Percentiles rank a stretch among this genome's conserved stretches.
These are phyloP conservation scores for Fusarium camptoceras DNA, from an alignment of 2,329 filamentous ascomycete genomes.

Conservation along the genomic window DNA sequence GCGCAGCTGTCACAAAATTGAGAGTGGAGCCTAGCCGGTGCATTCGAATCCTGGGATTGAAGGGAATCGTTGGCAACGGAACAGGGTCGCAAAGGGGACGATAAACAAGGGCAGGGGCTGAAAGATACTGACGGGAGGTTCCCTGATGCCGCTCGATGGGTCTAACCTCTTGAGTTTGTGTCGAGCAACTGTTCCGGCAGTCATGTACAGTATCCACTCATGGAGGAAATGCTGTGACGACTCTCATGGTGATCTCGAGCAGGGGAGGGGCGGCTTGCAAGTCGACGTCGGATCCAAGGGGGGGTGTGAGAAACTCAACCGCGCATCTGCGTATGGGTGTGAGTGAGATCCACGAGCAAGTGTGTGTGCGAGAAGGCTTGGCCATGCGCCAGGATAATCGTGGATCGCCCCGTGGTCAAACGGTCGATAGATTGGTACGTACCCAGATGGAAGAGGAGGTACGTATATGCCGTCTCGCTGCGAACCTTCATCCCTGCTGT, in stretches of 20 bases:
- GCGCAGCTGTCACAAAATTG: conserved; percentile 48
- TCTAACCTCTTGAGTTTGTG: conserved; percentile 36
- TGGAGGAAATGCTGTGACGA: conserved; percentile 34
- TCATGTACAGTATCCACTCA: conserved; percentile 36
- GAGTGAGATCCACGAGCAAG: conserved; percentile 42
- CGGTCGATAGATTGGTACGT: conserved; percentile 42
- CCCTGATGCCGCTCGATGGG: conserved; percentile 41
- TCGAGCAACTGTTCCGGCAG: conserved; percentile 43
- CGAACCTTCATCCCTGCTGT: conserved; percentile 43
- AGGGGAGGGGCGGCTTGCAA: conserved; percentile 36
- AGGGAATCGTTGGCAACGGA: conserved; percentile 34
- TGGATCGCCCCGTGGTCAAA: conserved; percentile 48
- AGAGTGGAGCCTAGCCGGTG: conserved; percentile 39
- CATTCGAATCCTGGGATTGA: conserved; percentile 45
- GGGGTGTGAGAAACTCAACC: conserved; percentile 23
- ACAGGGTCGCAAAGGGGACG: conserved; percentile 38
- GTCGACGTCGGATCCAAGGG: conserved; percentile 14
- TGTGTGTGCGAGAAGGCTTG: conserved; percentile 42
- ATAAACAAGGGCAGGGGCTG: conserved; percentile 34
- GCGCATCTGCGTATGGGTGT: conserved; percentile 31
- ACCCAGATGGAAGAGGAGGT: not conserved
- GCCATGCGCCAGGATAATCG: conserved; percentile 42
- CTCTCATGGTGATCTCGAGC: conserved; percentile 42
- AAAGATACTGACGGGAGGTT: conserved; percentile 40
- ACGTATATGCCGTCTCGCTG: conserved; percentile 12